A percentile compares a stretch with the other conserved stretches of the same genome.
These are phyloP conservation scores for Rhynchosporium secalis DNA, from an alignment of 2,329 filamentous ascomycete genomes.

Conservation along the genomic window DNA sequence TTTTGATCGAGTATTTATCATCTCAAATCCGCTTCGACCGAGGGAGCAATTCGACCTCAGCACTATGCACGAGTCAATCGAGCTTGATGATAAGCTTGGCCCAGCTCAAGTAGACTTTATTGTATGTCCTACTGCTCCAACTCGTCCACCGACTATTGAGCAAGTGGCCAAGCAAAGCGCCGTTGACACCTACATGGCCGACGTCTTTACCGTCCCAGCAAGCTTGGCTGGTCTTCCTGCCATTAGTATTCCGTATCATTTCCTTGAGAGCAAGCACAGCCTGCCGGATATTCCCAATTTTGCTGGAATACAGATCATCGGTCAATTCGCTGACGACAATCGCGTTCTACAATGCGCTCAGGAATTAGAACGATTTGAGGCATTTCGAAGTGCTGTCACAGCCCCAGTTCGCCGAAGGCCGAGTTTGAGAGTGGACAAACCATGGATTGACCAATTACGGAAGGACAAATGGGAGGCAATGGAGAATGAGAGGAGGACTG, in stretches of 20 bases:
- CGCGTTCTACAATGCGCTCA: slow-evolving; percentile 60
- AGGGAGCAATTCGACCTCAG: slow-evolving; percentile 56
- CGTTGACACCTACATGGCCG: slow-evolving; percentile 84
- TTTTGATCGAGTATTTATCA: slow-evolving; percentile 76
- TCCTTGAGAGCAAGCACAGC: slow-evolving; percentile 32
- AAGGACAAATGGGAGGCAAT: background rate
- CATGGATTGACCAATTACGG: background rate
- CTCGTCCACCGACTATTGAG: slow-evolving; percentile 64
- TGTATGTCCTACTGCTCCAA: slow-evolving; percentile 83
- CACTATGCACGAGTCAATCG: slow-evolving; percentile 56
- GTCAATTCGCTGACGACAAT: slow-evolving; percentile 77
- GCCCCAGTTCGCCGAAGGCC: background rate
- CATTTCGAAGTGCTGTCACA: background rate
- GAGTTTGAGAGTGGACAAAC: background rate
- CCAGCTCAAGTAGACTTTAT: slow-evolving; percentile 77
- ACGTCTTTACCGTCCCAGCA: slow-evolving; percentile 93
- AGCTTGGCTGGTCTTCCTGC: slow-evolving; percentile 90
- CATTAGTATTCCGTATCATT: slow-evolving; percentile 70
- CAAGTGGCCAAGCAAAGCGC: slow-evolving; percentile 56
- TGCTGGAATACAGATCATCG: slow-evolving; percentile 72
- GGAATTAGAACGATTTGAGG: slow-evolving; percentile 24
- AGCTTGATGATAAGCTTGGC: slow-evolving; percentile 56
- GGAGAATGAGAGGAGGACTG: background rate
- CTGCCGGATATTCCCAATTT: slow-evolving; percentile 43
- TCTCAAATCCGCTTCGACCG: slow-evolving; percentile 66